Conservation (phyloP, 192 early-diverging fungal genomes). For the Rhizoclosmatium sp. region DNA sequence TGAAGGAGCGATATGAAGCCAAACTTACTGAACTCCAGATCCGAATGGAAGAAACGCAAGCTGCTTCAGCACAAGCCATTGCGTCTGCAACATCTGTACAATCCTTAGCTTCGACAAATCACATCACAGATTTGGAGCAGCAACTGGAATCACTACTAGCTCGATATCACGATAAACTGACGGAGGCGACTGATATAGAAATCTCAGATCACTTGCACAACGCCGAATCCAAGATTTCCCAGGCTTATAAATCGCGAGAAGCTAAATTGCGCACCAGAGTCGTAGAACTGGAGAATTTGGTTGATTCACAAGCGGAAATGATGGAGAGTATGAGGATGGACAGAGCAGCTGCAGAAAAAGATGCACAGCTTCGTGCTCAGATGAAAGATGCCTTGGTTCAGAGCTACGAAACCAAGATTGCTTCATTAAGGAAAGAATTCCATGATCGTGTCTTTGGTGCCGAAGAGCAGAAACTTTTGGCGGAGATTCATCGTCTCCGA, state of each 20-base stretch:
- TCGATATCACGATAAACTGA: slow-evolving; percentile 32
- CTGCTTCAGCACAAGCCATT: slow-evolving; percentile 17
- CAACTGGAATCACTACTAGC: slow-evolving; percentile 39
- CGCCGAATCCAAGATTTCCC: slow-evolving; percentile 21
- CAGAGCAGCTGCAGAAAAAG: slow-evolving; percentile 32
- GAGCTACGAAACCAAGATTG: slow-evolving; percentile 41
- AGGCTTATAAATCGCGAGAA: slow-evolving; percentile 34
- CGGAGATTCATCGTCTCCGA: slow-evolving; percentile 31
- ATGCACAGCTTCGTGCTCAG: slow-evolving; percentile 17
- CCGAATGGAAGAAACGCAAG: slow-evolving; percentile 33
- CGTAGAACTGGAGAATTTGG: slow-evolving; percentile 36
- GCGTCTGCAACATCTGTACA: slow-evolving; percentile 6
- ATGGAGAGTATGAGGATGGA: slow-evolving; percentile 33
- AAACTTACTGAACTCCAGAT: slow-evolving; percentile 32
- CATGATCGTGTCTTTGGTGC: slow-evolving; percentile 40
- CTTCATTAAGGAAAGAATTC: slow-evolving; percentile 37
- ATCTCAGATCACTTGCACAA: slow-evolving; percentile 25
- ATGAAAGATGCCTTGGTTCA: slow-evolving; percentile 37
- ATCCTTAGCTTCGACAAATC: slow-evolving; percentile 21
- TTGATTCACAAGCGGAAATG: slow-evolving; percentile 35
- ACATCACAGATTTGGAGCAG: slow-evolving; percentile 29
- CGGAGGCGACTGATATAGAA: slow-evolving; percentile 28
- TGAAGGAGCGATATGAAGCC: slow-evolving; percentile 31
- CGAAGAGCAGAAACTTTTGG: slow-evolving; percentile 41
- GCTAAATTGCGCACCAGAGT: slow-evolving; percentile 35